phyloP scores from a whole-genome alignment of 1,284 basidiomycete species.

The Pisolithus thermaeus region DNA sequence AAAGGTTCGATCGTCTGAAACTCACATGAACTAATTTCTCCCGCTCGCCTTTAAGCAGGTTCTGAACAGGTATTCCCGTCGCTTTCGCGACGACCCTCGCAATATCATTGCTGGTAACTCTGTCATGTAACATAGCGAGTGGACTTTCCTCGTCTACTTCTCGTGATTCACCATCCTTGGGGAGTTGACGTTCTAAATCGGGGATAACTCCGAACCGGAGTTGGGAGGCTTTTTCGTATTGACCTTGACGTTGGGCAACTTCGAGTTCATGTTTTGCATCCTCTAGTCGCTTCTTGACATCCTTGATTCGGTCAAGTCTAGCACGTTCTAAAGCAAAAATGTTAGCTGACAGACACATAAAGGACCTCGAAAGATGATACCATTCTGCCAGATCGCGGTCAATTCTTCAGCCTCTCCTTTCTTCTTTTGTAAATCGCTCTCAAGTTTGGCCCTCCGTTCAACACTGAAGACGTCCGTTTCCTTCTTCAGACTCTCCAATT shows the following conservation, averaged over 20 bases:
- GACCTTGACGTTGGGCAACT: slow-evolving; percentile 79
- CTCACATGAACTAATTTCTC: slow-evolving; percentile 86
- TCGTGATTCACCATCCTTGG: slow-evolving; percentile 44
- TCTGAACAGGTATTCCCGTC: slow-evolving; percentile 90
- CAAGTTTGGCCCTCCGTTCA: slow-evolving; percentile 65
- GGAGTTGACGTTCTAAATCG: slow-evolving; percentile 70
- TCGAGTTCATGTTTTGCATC: slow-evolving; percentile 82
- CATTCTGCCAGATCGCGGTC: slow-evolving; percentile 68
- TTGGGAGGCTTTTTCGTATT: slow-evolving; percentile 77
- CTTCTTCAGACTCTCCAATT: slow-evolving; percentile 85
- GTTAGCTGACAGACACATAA: background rate
- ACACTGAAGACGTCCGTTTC: slow-evolving; percentile 81
- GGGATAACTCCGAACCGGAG: slow-evolving; percentile 85
- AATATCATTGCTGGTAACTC: slow-evolving; percentile 87
- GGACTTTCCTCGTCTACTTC: slow-evolving; percentile 42
- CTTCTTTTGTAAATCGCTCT: slow-evolving; percentile 55
- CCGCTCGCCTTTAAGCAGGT: slow-evolving; percentile 82
- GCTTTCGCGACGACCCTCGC: slow-evolving; percentile 84
- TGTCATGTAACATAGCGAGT: slow-evolving; percentile 72
- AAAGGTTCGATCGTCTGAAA: slow-evolving; percentile 12
- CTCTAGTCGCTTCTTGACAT: slow-evolving; percentile 76
- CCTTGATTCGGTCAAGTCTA: slow-evolving; percentile 73
- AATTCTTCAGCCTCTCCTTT: slow-evolving; percentile 59
- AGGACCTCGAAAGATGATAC: slow-evolving; percentile 27
- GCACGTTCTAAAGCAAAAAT: slow-evolving; percentile 53